Evolutionary conservation across 2,329 filamentous ascomycete genomes (phyloP).

Genomic region (Epichloe typhina): DNA sequence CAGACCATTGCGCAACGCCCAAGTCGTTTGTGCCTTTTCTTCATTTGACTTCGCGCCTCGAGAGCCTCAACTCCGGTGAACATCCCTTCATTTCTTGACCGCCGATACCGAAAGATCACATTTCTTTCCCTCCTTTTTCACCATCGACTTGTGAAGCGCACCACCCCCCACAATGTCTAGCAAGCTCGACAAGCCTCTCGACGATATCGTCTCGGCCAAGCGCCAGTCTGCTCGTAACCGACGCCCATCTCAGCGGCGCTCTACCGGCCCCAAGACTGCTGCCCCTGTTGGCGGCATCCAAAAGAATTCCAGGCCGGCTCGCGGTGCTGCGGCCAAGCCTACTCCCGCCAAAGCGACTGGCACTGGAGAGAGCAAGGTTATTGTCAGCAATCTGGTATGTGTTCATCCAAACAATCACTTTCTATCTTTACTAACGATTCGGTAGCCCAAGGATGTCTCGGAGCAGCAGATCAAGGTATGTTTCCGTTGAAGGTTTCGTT

Average conservation of each 20-base stretch:
- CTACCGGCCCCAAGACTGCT: slow-evolving; percentile 38
- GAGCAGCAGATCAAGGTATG: slow-evolving; percentile 99
- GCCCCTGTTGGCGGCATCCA: slow-evolving; percentile 76
- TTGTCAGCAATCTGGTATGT: slow-evolving; percentile 95
- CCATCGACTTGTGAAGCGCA: background rate
- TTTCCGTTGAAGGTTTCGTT: slow-evolving; percentile 67
- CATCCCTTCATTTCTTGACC: background rate
- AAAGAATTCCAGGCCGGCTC: slow-evolving; percentile 56
- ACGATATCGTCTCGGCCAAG: slow-evolving; percentile 84
- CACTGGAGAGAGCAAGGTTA: slow-evolving; percentile 79
- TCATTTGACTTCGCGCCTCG: background rate
- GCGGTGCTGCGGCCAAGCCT: slow-evolving; percentile 45
- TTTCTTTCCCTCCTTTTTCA: background rate
- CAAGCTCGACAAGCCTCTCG: slow-evolving; percentile 94
- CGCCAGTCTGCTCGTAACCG: slow-evolving; percentile 40
- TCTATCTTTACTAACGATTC: background rate
- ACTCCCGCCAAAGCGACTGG: slow-evolving; percentile 51
- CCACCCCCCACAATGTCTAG: slow-evolving; percentile 57
- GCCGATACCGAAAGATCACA: background rate
- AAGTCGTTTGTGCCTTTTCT: background rate
- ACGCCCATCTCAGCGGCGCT: slow-evolving; percentile 36
- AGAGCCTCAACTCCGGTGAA: background rate
- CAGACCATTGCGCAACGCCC: slow-evolving; percentile 1
- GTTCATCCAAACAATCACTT: background rate
- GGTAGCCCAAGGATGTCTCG: slow-evolving; percentile 84